A percentile compares a stretch with the other conserved stretches of the same genome.
Conservation (phyloP, 1,139 yeast genomes). For the Lodderomyces oxycetoniae region DNA sequence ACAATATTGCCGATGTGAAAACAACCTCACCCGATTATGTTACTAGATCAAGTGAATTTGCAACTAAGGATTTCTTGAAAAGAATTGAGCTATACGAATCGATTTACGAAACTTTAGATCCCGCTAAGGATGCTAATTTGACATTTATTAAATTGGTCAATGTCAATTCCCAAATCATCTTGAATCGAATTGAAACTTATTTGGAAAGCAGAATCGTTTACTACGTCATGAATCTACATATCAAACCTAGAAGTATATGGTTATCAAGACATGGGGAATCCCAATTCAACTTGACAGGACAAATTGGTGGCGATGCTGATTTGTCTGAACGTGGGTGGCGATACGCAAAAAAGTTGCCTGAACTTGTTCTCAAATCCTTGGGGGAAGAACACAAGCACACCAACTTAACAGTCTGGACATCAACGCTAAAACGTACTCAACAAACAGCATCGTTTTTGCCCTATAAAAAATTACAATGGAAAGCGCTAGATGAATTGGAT, state of each 20-base stretch:
- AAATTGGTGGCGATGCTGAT: constrained; percentile 93
- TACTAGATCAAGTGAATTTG: constrained; percentile 67
- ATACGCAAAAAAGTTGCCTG: constrained; percentile 81
- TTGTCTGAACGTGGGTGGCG: constrained; percentile 80
- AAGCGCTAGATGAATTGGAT: constrained; percentile 93
- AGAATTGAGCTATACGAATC: constrained; percentile 72
- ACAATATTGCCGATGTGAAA: constrained; percentile 80
- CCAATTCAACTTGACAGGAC: constrained; percentile 84
- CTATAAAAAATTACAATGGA: constrained; percentile 82
- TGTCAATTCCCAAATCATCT: constrained; percentile 80
- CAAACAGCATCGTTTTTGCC: constrained; percentile 86
- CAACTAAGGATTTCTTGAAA: constrained; percentile 64
- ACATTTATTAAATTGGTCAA: constrained; percentile 86
- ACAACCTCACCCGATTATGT: constrained; percentile 83
- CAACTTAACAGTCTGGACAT: constrained; percentile 91
- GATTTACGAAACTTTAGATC: constrained; percentile 69
- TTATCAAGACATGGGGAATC: constrained; percentile 95
- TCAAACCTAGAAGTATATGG: constrained; percentile 89
- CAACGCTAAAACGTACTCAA: constrained; percentile 86
- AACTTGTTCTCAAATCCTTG: constrained; percentile 65
- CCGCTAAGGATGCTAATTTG: constrained; percentile 52
- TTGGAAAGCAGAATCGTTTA: constrained; percentile 90
- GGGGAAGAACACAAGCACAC: constrained; percentile 60
- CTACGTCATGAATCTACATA: constrained; percentile 92
- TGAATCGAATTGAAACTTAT: constrained; percentile 83